These are phyloP conservation scores for Tricholoma saponaceum DNA, from an alignment of 768 basidiomycete species.

Conservation along the genomic window DNA sequence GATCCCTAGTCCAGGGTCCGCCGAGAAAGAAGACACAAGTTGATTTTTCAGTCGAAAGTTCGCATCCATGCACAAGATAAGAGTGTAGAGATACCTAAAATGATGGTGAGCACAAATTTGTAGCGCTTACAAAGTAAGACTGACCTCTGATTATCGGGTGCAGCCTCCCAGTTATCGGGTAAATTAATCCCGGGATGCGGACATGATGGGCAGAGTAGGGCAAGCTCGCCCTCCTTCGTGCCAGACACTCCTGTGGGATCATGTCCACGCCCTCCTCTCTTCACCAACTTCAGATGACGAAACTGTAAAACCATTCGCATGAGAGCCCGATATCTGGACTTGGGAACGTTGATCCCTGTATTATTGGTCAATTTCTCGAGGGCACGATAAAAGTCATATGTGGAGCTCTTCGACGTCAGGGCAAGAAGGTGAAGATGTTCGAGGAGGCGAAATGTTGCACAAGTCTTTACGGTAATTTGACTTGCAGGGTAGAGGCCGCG, in stretches of 20 bases:
- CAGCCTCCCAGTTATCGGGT: conserved; percentile 13
- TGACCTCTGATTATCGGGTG: background rate
- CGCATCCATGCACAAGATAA: conserved; percentile 11
- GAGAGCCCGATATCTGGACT: conserved; percentile 11
- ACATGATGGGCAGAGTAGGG: conserved; percentile 23
- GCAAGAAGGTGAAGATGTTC: conserved; percentile 21
- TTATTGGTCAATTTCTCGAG: conserved; percentile 22
- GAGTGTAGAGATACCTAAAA: conserved; percentile 1
- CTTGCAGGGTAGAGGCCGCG: conserved; percentile 17
- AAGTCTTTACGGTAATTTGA: conserved; percentile 11
- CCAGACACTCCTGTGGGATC: conserved; percentile 11
- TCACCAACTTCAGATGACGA: conserved; percentile 4
- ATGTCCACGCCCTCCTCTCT: conserved; percentile 19
- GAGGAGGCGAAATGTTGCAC: conserved; percentile 22
- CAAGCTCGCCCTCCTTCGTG: conserved; percentile 19
- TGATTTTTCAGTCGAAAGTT: conserved; percentile 16
- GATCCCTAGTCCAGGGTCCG: conserved; percentile 5
- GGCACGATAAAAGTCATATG: conserved; percentile 26
- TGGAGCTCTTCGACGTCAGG: conserved; percentile 22
- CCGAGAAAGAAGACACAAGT: conserved; percentile 3
- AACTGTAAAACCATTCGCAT: conserved; percentile 8
- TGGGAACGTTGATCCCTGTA: conserved; percentile 8
- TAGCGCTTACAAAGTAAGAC: too few relatives aligned
- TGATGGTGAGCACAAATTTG: too few relatives aligned
- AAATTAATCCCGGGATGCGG: conserved; percentile 23